Conservation (phyloP, 345 rosid species). For the Passiflora organensis region DNA sequence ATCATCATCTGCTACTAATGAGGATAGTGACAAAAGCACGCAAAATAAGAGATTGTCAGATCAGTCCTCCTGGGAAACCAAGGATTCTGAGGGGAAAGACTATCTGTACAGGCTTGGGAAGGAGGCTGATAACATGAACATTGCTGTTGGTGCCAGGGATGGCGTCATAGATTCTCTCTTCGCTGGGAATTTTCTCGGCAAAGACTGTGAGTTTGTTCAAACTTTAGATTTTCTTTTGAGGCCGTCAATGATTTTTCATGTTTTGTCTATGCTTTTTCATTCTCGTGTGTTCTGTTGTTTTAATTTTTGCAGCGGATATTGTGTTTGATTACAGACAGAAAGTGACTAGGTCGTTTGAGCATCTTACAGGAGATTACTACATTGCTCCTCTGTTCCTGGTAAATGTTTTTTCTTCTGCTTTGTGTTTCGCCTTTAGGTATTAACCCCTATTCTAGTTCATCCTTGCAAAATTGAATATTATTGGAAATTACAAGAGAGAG, state of each 20-base stretch:
- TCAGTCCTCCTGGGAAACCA: slow-evolving; percentile 92
- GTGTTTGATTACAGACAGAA: slow-evolving; percentile 95
- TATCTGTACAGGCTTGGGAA: slow-evolving; percentile 79
- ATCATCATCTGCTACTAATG: slow-evolving; percentile 12
- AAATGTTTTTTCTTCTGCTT: slow-evolving; percentile 2
- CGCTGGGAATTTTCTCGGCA: slow-evolving; percentile 79
- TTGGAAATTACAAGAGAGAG: neutral
- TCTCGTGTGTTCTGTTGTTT: neutral
- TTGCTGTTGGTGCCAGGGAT: slow-evolving; percentile 77
- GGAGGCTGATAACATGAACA: slow-evolving; percentile 80
- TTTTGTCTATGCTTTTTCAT: neutral
- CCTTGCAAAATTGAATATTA: neutral
- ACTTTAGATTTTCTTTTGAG: neutral
- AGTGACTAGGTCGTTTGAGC: slow-evolving; percentile 84
- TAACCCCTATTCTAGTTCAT: neutral
- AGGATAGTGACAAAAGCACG: slow-evolving; percentile 9
- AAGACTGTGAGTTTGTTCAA: slow-evolving; percentile 47
- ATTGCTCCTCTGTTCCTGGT: slow-evolving; percentile 85
- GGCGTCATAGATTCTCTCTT: slow-evolving; percentile 81
- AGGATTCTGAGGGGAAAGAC: slow-evolving; percentile 69
- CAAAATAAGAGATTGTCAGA: slow-evolving; percentile 45
- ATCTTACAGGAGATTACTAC: slow-evolving; percentile 89
- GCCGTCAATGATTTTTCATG: neutral
- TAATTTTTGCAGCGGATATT: slow-evolving; percentile 57
- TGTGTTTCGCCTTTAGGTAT: neutral